Conservation (phyloP, 2,329 filamentous ascomycete genomes). For the Diaporthe nobilis region DNA sequence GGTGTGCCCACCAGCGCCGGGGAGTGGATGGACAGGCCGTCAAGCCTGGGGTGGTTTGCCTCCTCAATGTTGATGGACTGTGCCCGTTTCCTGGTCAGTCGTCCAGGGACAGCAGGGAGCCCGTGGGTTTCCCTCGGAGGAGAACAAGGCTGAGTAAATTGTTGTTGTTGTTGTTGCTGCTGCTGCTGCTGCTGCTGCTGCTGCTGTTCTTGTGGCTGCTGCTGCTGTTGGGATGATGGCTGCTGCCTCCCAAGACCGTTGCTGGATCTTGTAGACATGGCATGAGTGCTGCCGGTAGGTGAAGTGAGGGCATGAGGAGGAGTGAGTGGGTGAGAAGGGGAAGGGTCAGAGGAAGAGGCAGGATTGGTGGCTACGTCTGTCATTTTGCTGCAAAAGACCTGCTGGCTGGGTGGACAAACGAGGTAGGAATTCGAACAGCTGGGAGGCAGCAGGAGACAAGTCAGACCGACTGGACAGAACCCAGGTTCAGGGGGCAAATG, state of each 20-base stretch:
- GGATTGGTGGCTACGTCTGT: conserved; percentile 41
- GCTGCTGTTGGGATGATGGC: conserved; percentile 31
- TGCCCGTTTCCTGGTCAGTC: conserved; percentile 58
- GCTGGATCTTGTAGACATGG: conserved; percentile 44
- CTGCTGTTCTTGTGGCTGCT: conserved; percentile 12
- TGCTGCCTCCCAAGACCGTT: conserved; percentile 40
- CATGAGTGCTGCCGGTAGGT: conserved; percentile 39
- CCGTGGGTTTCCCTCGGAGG: conserved; percentile 26
- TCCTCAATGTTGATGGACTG: conserved; percentile 62
- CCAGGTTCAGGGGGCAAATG: conserved; percentile 34
- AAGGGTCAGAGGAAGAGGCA: conserved; percentile 40
- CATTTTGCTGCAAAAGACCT: conserved; percentile 41
- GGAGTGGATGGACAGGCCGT: conserved; percentile 54
- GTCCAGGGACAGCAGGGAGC: conserved; percentile 38
- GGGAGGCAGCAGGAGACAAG: conserved; percentile 34
- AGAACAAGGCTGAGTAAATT: background rate
- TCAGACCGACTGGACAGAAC: conserved; percentile 32
- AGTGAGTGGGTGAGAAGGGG: conserved; percentile 39
- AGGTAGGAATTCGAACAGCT: conserved; percentile 11
- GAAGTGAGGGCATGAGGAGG: conserved; percentile 38
- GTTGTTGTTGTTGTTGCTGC: background rate
- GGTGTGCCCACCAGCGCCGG: conserved; percentile 47
- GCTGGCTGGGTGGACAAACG: conserved; percentile 39
- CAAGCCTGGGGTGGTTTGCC: conserved; percentile 55
- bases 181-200: background rate